Evolutionary conservation across 805 yeast genomes (phyloP), one percentile per base, ranked within the genome.

Genomic region (Deakozyma indianensis): DNA sequence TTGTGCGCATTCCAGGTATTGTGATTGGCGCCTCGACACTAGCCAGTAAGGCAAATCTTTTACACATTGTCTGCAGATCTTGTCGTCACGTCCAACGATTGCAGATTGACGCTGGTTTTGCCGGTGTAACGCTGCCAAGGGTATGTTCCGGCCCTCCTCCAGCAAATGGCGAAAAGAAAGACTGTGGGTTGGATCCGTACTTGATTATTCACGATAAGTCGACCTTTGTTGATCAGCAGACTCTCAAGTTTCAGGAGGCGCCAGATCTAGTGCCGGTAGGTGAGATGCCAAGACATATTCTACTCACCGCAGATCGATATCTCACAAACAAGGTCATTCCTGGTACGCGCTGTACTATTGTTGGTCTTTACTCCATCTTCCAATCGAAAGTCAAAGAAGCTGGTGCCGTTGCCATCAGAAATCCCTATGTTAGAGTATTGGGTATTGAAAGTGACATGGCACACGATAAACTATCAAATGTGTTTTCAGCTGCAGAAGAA

Each of bases 261-360:
- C 96, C 97, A 11, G 99, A 92, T 61, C 84, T 84, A 80, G 96
- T 92, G 1, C 99, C 98, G 1, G 95, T 92, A 23, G 98, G 99
- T 53, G 99, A 92, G 66, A 81, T 92, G 86, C 99, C 99, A 5
- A 77, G 99, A 54, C 94, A 92, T 57, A 80, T 92, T 35, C 59
- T 85, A 48, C 70, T 92, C 51, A 83, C 92, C 40, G 85, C 86
- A 27, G 97, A 92, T 61, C 74, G 98, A 50, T 84, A 83, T 55
- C 68, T 92, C 59, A 82, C 96, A 23, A 92, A 92, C 65, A 78
- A 75, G 51, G 87, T 92, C 24, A 83, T 90, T 35, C 99, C 99
- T 0, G 99, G 99, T 22, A 84, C 94, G 0, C 71, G 96, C 52
- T 94, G 94, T 53, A 86, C 94, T 5, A 73, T 90, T 40, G 77